These are phyloP conservation scores for Hymenoscyphus linearis DNA, from an alignment of 2,329 filamentous ascomycete species.

Conservation along the genomic window DNA sequence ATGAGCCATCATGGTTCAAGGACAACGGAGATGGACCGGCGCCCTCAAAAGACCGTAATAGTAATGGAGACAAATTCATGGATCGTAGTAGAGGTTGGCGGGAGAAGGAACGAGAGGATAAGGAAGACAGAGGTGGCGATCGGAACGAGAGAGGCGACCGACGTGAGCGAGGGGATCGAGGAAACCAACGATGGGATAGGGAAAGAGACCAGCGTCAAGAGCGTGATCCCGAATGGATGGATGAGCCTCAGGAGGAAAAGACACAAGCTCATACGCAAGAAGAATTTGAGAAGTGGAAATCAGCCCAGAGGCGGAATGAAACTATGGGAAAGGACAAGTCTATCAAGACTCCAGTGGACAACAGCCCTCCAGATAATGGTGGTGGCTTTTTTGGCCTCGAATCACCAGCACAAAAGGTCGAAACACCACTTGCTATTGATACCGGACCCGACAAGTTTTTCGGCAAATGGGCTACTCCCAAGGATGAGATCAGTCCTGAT, in stretches of 20 bases:
- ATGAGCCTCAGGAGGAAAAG: constrained; percentile 65
- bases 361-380: constrained; percentile 35
- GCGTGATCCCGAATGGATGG: constrained; percentile 88
- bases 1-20: constrained; percentile 69
- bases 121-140: constrained; percentile 23
- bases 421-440: constrained; percentile 54
- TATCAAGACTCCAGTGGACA: constrained; percentile 31
- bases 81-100: constrained; percentile 34
- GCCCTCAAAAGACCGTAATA: constrained; percentile 29
- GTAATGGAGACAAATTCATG: constrained; percentile 29
- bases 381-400: constrained; percentile 35
- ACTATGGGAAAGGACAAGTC: constrained; percentile 50
- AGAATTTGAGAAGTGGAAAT: constrained; percentile 93
- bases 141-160: constrained; percentile 30
- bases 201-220: constrained; percentile 60
- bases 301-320: constrained; percentile 93
- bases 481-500: constrained; percentile 40
- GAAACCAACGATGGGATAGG: constrained; percentile 38
- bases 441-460: constrained; percentile 75
- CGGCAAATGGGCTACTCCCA: constrained; percentile 46
- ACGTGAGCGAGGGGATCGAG: constrained; percentile 19
- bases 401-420: constrained; percentile 45
- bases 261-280: constrained; percentile 73
- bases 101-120: constrained; percentile 35
- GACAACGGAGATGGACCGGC: constrained; percentile 36